phyloP scores from a whole-genome alignment of 208 protist genomes.

The Trypanosoma caninum region DNA sequence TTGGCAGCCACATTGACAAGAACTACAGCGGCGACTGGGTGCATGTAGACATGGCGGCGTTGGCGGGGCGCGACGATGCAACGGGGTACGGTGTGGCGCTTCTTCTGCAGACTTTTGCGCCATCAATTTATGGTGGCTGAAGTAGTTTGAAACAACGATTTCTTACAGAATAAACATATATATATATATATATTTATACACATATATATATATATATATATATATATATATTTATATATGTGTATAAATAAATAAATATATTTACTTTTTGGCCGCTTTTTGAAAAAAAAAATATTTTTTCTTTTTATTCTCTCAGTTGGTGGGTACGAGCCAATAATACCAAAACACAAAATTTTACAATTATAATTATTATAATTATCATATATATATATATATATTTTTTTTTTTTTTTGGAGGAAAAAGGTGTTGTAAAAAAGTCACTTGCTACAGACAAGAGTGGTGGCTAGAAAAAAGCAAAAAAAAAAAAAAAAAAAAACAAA shows the following conservation, averaged over 20 bases:
- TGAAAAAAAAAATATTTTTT: no score
- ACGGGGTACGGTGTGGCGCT: conserved; percentile 81
- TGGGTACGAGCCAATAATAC: no score
- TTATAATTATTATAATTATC: no score
- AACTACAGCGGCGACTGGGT: conserved; percentile 76
- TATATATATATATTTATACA: background rate
- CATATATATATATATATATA: background rate
- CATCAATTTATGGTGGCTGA: background rate
- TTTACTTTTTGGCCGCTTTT: no score
- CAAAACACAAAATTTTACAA: no score
- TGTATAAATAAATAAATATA: background rate
- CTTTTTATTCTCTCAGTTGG: no score
- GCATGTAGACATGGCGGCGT: conserved; percentile 83
- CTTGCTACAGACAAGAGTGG: background rate
- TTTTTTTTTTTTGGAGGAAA: no score
- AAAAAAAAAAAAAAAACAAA: background rate
- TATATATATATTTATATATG: background rate
- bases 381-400: no score
- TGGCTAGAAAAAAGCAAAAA: background rate
- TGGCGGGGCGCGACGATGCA: conserved; percentile 54
- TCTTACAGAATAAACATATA: background rate
- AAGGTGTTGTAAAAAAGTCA: no score
- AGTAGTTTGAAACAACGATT: background rate
- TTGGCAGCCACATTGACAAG: conserved; percentile 56
- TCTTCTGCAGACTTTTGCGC: conserved; percentile 47